These are phyloP conservation scores for Talaromyces atroroseus DNA, from an alignment of 2,329 filamentous ascomycete genomes.

Conservation along the genomic window DNA sequence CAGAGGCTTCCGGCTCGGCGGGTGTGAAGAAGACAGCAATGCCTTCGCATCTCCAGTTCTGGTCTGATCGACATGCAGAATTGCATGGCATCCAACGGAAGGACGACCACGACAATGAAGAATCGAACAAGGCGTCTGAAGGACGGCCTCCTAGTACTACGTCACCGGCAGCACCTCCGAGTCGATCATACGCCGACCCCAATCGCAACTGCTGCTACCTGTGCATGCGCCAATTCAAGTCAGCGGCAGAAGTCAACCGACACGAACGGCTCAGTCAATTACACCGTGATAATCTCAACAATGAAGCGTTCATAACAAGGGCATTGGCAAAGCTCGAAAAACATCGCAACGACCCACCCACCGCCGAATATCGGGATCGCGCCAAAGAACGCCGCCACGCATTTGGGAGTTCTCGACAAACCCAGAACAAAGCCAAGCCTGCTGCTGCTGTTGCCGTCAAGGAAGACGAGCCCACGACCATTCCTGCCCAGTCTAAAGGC, in stretches of 20 bases:
- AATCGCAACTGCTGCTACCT: constrained; percentile 56
- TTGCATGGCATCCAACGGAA: constrained; percentile 50
- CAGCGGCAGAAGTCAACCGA: constrained; percentile 49
- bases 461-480: constrained; percentile 26
- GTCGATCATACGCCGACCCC: constrained; percentile 57
- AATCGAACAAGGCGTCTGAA: constrained; percentile 12
- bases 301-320: constrained; percentile 42
- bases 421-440: constrained; percentile 17
- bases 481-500: constrained; percentile 40
- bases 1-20: constrained; percentile 33
- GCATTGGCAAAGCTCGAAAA: constrained; percentile 40
- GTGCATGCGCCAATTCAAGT: constrained; percentile 56
- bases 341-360: constrained; percentile 30
- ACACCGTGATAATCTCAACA: constrained; percentile 52
- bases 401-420: constrained; percentile 32
- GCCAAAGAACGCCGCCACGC: constrained; percentile 42
- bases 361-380: constrained; percentile 43
- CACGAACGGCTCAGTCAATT: constrained; percentile 57
- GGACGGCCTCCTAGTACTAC: constrained; percentile 8
- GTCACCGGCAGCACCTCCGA: constrained; percentile 32
- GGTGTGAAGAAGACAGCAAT: constrained; percentile 46
- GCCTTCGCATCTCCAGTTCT: constrained; percentile 64
- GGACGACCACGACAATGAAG: constrained; percentile 20
- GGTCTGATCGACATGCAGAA: constrained; percentile 65
- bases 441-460: constrained; percentile 21